Base-by-base conservation (phyloP, 805 yeast species). In the Candida oleophila region DNA sequence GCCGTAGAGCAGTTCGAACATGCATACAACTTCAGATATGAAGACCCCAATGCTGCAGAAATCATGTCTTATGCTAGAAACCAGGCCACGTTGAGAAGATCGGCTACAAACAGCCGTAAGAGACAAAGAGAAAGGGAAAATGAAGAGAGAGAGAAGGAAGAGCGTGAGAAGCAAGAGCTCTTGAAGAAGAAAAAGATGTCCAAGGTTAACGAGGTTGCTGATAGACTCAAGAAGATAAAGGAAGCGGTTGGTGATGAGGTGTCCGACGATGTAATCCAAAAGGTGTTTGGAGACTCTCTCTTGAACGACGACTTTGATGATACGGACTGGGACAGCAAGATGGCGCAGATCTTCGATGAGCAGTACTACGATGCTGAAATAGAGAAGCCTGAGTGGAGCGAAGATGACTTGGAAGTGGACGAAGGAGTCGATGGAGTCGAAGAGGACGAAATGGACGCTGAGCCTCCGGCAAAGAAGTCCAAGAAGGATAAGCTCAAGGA, bases 1-100 rank as follows among this genome's bases (percentile, higher is more conserved):
- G 94, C 95, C 2, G 97, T 87, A 4, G 99, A 94, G 56, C 73
- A 81, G 58, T 90, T 89, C 57, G 99, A 94, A 66, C 82, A 82
- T 52, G 97, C 96, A 0, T 92, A 91, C 69, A 94, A 94, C 60
- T 92, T 92, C 76, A 80, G 99, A 62, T 94, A 80, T 63, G 99
- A 94, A 67, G 97, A 91, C 58, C 90, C 96, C 14, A 81, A 83
- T 53, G 79, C 96, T 4, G 89, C 92, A 0, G 97, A 92, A 59
- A 88, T 94, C 64, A 85, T 91, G 16, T 85, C 96, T 15, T 94
- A 92, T 71, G 97, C 98, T 2, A 89, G 99, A 78, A 85, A 75
- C 38, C 97, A 90, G 66, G 96, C 94, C 20, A 89, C 98, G 0
- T 76, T 90, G 60, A 83, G 99, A 70, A 78, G 99, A 61, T 82